Base-by-base conservation (phyloP, 805 yeast species). In the Kodamaea hsintzibuensis region DNA sequence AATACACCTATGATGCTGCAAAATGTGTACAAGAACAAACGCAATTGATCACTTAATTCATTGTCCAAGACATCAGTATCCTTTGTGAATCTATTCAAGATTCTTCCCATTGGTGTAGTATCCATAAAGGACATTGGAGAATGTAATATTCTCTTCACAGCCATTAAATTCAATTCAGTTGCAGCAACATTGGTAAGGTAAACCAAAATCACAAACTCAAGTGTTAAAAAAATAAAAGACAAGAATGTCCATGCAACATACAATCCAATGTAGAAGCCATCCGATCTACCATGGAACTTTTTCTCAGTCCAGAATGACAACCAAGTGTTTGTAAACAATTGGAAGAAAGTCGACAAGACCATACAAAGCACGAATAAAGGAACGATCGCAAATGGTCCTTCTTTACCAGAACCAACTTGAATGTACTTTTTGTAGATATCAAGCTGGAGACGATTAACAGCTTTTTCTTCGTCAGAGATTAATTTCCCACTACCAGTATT, bases 111-210 rank as follows among this genome's bases (percentile, higher is more conserved):
- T 14, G 97, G 97, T 0, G 96, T 88, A 9, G 90, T 83, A 64
- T 91, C 97, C 71, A 90, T 79, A 66, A 82, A 91, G 0, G 85
- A 71, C 93, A 89, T 89, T 47, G 96, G 96, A 1, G 95, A 84
- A 56, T 85, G 85, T 55, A 91, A 71, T 13, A 91, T 75, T 38
- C 75, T 79, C 46, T 77, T 68, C 51, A 85, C 76, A 0, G 96
- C 91, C 49, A 62, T 60, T 42, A 85, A 72, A 63, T 90, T 90
- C 64, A 91, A 72, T n/a, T 62, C 65, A 52, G 71, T 80, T 3
- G 89, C 76, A 2, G 91, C 83, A 45, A 68, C 72, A 58, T 81
- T 82, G 42, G 83, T 74, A 53, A 80, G 67, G 53, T 78, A 73
- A 30, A 80, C 84, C 56, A 85, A 62, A 4, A 78, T 51, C 16